Evolutionary conservation across 495 filamentous ascomycete genomes (phyloP).

Genomic region (Neurospora intermedia): DNA sequence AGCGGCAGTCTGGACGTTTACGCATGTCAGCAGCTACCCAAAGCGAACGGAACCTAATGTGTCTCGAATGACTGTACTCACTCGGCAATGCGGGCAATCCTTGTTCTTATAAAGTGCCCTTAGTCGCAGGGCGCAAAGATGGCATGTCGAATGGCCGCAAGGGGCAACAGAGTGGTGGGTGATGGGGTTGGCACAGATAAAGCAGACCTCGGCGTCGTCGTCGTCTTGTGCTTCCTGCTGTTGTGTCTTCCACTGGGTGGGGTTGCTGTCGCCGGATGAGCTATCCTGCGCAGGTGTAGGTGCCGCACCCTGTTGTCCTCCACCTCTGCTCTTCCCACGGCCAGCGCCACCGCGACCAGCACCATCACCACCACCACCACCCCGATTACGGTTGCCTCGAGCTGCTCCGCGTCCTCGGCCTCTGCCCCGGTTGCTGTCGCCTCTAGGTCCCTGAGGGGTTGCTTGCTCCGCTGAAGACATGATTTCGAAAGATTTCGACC

Average conservation of each 20-base stretch:
- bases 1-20: slow-evolving; percentile 50
- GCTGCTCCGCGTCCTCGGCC: slow-evolving; percentile 23
- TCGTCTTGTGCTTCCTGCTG: slow-evolving; percentile 24
- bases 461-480: slow-evolving; percentile 15
- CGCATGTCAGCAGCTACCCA: slow-evolving; percentile 1
- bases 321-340: slow-evolving; percentile 11
- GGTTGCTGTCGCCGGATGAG: not conserved
- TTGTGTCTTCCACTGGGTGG: slow-evolving; percentile 1
- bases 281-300: not conserved
- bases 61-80: slow-evolving; percentile 31
- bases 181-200: slow-evolving; percentile 87
- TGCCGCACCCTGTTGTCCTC: not conserved
- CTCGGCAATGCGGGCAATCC: slow-evolving; percentile 86
- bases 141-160: slow-evolving; percentile 91
- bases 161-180: slow-evolving; percentile 77
- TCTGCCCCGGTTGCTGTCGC: slow-evolving; percentile 27
- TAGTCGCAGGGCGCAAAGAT: slow-evolving; percentile 84
- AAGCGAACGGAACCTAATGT: not conserved
- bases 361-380: slow-evolving; percentile 8
- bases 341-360: slow-evolving; percentile 4
- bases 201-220: slow-evolving; percentile 80
- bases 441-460: slow-evolving; percentile 14
- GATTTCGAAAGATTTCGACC: not conserved
- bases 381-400: slow-evolving; percentile 6
- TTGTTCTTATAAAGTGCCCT: slow-evolving; percentile 92